phyloP scores from a whole-genome alignment of 1,284 basidiomycete species.

The Moniliophthora roreri region DNA sequence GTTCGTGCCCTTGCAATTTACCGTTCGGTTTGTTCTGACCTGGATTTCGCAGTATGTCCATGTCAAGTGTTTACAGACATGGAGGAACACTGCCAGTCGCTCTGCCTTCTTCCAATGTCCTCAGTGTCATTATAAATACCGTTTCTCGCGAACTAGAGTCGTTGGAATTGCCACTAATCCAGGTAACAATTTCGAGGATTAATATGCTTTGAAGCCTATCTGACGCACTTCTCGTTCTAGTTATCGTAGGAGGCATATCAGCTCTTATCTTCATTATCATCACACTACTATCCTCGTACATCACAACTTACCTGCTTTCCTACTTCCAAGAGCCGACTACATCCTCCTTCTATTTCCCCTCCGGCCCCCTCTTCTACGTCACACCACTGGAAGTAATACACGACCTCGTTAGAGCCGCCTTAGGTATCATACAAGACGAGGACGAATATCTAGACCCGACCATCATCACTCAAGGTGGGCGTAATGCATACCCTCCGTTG shows the following conservation, averaged over 20 bases:
- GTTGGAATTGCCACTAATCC: conserved; percentile 74
- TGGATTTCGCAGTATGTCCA: conserved; percentile 60
- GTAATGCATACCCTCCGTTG: not conserved
- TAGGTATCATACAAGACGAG: conserved; percentile 61
- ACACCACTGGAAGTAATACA: conserved; percentile 60
- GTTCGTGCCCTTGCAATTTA: conserved; percentile 40
- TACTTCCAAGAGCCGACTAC: conserved; percentile 45
- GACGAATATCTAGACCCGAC: conserved; percentile 23
- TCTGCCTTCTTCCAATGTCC: conserved; percentile 73
- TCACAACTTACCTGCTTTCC: conserved; percentile 66
- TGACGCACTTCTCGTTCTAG: conserved; percentile 33
- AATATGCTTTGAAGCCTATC: not conserved
- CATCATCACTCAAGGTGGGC: conserved; percentile 11
- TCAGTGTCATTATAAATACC: conserved; percentile 74
- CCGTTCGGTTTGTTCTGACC: conserved; percentile 8
- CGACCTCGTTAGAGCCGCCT: conserved; percentile 62
- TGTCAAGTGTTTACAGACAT: conserved; percentile 71
- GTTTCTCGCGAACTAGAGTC: conserved; percentile 65
- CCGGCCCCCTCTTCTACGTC: conserved; percentile 47
- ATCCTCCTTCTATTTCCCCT: conserved; percentile 34
- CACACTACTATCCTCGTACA: conserved; percentile 68
- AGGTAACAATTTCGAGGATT: conserved; percentile 36
- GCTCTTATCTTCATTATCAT: conserved; percentile 63
- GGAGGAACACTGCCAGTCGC: conserved; percentile 59
- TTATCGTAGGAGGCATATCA: conserved; percentile 64